A percentile compares a stretch with the other conserved stretches of the same genome.
Evolutionary conservation across 2,329 filamentous ascomycete genomes (phyloP).

Genomic region (Aspergillus versicolor): DNA sequence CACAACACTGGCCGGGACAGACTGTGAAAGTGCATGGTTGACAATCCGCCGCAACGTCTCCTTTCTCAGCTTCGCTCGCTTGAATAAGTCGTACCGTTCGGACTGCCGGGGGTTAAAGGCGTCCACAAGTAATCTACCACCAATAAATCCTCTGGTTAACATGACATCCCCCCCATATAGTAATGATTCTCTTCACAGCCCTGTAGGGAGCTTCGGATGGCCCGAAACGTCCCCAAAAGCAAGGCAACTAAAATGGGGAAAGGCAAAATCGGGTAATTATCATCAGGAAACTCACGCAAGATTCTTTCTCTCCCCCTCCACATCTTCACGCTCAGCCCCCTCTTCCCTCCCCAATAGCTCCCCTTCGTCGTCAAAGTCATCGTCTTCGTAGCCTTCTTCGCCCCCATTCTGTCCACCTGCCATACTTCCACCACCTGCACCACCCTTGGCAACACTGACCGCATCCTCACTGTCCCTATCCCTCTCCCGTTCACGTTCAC

Average conservation of each 20-base stretch:
- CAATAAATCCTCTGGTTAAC: not conserved
- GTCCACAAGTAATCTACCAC: constrained; percentile 43
- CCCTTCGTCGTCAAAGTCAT: constrained; percentile 50
- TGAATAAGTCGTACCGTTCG: constrained; percentile 50
- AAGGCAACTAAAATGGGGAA: constrained; percentile 7
- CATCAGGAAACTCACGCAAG: constrained; percentile 40
- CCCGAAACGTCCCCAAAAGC: not conserved
- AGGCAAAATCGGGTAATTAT: not conserved
- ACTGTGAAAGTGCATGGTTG: constrained; percentile 67
- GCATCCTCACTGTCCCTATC: constrained; percentile 33
- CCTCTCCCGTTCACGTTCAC: constrained; percentile 25
- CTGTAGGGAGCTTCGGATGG: not conserved
- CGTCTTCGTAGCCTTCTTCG: constrained; percentile 51
- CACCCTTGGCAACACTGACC: constrained; percentile 28
- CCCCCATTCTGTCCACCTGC: constrained; percentile 37
- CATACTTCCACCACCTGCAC: constrained; percentile 20
- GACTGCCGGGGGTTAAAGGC: constrained; percentile 50
- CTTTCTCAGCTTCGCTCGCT: constrained; percentile 51
- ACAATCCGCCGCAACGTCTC: constrained; percentile 56
- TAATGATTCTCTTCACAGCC: constrained; percentile 8
- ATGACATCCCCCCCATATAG: not conserved
- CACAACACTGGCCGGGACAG: constrained; percentile 63
- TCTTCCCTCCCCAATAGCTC: constrained; percentile 46
- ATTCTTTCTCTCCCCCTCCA: constrained; percentile 53
- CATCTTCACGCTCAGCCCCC: constrained; percentile 42